phyloP scores from a whole-genome alignment of 495 filamentous ascomycete species.

The Ascobolus immersus region DNA sequence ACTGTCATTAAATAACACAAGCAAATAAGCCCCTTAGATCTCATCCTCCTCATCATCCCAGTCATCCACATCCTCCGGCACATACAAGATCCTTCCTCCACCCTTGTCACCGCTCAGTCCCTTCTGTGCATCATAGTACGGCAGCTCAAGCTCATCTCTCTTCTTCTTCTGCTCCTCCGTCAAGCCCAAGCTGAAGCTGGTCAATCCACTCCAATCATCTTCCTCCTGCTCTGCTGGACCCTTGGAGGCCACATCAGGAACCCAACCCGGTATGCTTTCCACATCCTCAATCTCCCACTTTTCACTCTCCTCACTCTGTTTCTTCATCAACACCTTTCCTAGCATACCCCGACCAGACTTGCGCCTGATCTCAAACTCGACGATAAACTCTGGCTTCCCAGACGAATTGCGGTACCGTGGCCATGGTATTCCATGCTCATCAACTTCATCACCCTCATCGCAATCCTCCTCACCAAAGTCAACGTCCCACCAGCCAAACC shows the following conservation, averaged over 20 bases:
- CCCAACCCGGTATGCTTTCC: too few species aligned
- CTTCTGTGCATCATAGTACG: conserved; percentile 86
- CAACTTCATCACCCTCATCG: conserved; percentile 26
- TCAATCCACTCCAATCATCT: conserved; percentile 15
- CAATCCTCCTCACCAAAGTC: conserved; percentile 32
- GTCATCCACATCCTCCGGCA: conserved; percentile 85
- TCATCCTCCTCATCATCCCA: conserved; percentile 99
- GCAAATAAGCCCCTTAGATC: too few species aligned
- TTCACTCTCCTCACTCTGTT: conserved; percentile 18
- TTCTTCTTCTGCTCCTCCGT: conserved; percentile 75
- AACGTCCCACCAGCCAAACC: conserved; percentile 50
- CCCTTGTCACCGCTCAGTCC: conserved; percentile 46
- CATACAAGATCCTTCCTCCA: conserved; percentile 75
- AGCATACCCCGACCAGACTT: conserved; percentile 51
- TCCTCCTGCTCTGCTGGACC: not conserved
- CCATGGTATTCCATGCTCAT: conserved; percentile 16
- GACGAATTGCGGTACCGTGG: conserved; percentile 12
- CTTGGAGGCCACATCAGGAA: not conserved
- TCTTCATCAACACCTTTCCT: conserved; percentile 49
- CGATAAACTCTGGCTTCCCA: conserved; percentile 50
- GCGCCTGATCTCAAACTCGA: conserved; percentile 66
- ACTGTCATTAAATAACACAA: too few species aligned
- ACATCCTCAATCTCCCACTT: conserved; percentile 13
- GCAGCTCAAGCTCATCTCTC: conserved; percentile 66
- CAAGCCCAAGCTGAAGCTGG: conserved; percentile 62